Percentiles rank a stretch among this genome's conserved stretches.
Conservation (phyloP, 192 early-diverging fungal species). For the Podila minutissima region DNA sequence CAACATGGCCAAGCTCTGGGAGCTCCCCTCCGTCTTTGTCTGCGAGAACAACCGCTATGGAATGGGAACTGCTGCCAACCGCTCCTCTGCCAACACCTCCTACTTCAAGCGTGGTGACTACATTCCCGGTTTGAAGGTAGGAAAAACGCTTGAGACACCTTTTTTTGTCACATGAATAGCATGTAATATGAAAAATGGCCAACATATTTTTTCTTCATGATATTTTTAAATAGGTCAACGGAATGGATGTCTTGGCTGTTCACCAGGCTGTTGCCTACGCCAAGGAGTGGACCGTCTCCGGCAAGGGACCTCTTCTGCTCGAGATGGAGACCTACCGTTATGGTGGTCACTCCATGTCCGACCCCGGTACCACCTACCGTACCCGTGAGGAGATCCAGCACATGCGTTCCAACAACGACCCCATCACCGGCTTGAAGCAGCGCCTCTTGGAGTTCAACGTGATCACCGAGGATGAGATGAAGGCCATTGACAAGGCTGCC, state of each 20-base stretch:
- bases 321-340: slow-evolving; percentile 99
- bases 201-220: too few species aligned
- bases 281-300: slow-evolving; percentile 82
- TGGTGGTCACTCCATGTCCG: slow-evolving; percentile 99
- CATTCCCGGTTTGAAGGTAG: slow-evolving; percentile 91
- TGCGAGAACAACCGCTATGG: slow-evolving; percentile 99
- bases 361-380: slow-evolving; percentile 99
- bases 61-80: slow-evolving; percentile 93
- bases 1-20: slow-evolving; percentile 99
- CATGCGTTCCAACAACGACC: slow-evolving; percentile 94
- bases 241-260: slow-evolving; percentile 96
- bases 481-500: slow-evolving; percentile 95
- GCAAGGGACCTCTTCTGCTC: slow-evolving; percentile 92
- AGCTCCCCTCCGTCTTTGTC: slow-evolving; percentile 90
- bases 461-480: slow-evolving; percentile 87
- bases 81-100: slow-evolving; percentile 92
- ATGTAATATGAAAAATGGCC: too few species aligned
- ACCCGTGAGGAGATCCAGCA: slow-evolving; percentile 99
- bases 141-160: not conserved
- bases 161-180: not conserved
- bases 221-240: slow-evolving; percentile 64
- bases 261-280: slow-evolving; percentile 85
- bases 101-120: slow-evolving; percentile 98
- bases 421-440: slow-evolving; percentile 93
- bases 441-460: slow-evolving; percentile 76